Conservation (phyloP, 495 filamentous ascomycete species). For the Darksidea phi region DNA sequence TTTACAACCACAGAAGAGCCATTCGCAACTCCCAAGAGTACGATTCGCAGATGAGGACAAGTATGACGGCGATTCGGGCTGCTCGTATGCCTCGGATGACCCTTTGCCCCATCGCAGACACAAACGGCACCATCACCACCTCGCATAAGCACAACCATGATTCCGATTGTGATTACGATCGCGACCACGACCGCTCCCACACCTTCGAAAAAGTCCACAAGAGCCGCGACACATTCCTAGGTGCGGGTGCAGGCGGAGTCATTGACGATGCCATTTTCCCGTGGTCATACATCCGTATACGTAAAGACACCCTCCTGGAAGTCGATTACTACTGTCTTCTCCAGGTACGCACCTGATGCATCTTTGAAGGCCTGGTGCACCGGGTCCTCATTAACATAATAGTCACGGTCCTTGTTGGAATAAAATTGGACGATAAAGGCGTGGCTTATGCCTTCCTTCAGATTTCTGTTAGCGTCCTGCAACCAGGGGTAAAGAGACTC, state of each 20-base stretch:
- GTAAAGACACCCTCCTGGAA: constrained; percentile 42
- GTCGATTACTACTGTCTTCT: constrained; percentile 49
- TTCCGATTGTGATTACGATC: no score
- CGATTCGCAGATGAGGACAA: no score
- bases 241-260: neutral
- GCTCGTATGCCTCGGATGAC: no score
- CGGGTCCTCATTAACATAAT: constrained; percentile 48
- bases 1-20: no score
- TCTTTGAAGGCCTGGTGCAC: constrained; percentile 44
- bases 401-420: constrained; percentile 44
- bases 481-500: constrained; percentile 10
- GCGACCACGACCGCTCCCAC: no score
- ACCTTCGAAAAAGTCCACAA: no score
- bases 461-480: neutral
- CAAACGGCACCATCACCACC: no score
- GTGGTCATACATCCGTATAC: neutral
- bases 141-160: no score
- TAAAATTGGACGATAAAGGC: constrained; percentile 44
- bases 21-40: no score
- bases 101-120: no score
- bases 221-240: no score
- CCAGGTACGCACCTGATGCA: constrained; percentile 40
- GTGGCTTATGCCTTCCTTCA: constrained; percentile 44
- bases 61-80: no score
- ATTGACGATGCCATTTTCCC: neutral